phyloP scores from a whole-genome alignment of 2,329 filamentous ascomycete species.

The Sarocladium brachiariae region DNA sequence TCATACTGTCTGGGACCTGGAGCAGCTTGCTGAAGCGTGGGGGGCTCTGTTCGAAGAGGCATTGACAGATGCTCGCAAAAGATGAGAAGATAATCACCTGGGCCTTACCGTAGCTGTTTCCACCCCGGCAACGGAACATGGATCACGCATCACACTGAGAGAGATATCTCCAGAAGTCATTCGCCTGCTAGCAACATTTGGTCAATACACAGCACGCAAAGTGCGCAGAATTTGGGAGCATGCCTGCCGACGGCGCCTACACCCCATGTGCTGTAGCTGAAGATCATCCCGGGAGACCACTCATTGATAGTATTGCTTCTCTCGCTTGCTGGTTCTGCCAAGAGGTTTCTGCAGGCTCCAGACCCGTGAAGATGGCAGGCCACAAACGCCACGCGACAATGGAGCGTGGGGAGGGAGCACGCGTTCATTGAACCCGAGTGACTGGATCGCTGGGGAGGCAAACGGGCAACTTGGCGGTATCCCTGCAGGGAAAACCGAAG shows the following conservation, averaged over 20 bases:
- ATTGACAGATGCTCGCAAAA: slow-evolving; percentile 12
- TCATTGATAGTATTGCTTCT: no score
- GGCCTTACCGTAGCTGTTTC: no score
- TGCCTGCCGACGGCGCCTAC: background rate
- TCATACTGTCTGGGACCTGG: slow-evolving; percentile 19
- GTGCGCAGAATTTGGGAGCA: no score
- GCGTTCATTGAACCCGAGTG: background rate
- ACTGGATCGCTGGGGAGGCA: no score
- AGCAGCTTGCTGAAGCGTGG: slow-evolving; percentile 24
- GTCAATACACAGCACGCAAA: no score
- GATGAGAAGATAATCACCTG: background rate
- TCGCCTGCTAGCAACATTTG: no score
- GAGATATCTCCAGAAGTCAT: background rate
- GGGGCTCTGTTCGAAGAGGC: slow-evolving; percentile 28
- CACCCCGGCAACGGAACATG: no score
- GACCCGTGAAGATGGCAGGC: background rate
- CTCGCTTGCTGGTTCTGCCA: no score
- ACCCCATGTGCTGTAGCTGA: background rate
- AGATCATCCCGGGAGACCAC: no score
- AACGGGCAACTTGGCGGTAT: no score
- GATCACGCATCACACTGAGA: background rate
- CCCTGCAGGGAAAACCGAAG: no score
- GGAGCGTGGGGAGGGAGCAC: background rate
- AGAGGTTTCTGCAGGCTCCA: no score
- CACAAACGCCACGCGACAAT: background rate